Percentiles rank a stretch among this genome's conserved stretches.
Evolutionary conservation across 305 asterid species (phyloP).

Genomic region (Solanum hybrid): DNA sequence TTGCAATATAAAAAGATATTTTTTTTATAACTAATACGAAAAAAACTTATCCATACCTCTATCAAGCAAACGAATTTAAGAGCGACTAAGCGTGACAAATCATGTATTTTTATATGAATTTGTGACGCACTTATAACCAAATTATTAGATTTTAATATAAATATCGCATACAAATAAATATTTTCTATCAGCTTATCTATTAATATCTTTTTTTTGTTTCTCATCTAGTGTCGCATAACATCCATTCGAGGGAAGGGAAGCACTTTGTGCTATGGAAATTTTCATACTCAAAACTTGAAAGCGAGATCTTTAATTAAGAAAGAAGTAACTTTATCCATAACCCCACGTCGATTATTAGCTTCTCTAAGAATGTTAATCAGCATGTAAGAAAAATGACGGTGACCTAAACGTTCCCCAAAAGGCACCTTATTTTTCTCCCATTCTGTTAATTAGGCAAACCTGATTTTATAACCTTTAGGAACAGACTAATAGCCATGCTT

Average conservation of each 20-base stretch:
- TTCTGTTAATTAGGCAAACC: neutral
- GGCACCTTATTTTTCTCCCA: neutral
- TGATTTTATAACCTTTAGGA: neutral
- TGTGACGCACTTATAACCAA: neutral
- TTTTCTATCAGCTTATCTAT: neutral
- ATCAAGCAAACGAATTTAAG: neutral
- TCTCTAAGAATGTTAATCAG: neutral
- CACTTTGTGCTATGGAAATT: no score
- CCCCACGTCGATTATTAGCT: neutral
- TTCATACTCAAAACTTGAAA: neutral
- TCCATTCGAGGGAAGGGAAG: neutral
- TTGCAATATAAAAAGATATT: neutral
- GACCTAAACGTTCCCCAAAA: neutral
- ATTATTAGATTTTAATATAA: neutral
- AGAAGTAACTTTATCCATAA: neutral
- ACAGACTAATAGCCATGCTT: neutral
- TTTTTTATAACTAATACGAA: neutral
- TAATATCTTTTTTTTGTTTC: neutral
- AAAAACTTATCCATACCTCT: neutral
- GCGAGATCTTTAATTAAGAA: neutral
- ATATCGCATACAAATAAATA: neutral
- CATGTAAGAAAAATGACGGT: neutral
- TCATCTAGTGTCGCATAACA: neutral
- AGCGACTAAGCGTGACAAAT: neutral
- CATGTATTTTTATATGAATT: neutral